A percentile compares a stretch with the other conserved stretches of the same genome.
Evolutionary conservation across 192 early-diverging fungal species (phyloP).

Genomic region (Dissophora ornata): DNA sequence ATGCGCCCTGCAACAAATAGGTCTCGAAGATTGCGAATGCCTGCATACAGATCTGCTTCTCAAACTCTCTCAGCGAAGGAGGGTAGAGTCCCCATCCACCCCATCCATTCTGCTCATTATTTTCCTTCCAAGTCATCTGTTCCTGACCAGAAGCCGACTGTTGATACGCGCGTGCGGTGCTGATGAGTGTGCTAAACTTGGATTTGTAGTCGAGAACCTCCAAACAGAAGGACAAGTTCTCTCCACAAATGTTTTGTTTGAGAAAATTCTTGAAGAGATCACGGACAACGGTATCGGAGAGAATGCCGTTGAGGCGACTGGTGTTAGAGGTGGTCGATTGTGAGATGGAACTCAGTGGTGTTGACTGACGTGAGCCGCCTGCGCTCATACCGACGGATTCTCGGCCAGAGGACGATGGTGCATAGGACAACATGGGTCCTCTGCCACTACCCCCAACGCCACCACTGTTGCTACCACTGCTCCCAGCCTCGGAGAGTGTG

Average conservation of each 20-base stretch:
- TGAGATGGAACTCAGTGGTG: slow-evolving; percentile 4
- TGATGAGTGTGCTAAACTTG: slow-evolving; percentile 48
- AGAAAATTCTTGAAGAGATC: slow-evolving; percentile 73
- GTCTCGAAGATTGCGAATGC: slow-evolving; percentile 65
- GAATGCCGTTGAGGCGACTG: slow-evolving; percentile 68
- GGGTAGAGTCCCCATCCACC: slow-evolving; percentile 10
- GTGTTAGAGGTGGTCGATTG: slow-evolving; percentile 61
- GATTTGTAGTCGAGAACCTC: slow-evolving; percentile 66
- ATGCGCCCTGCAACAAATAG: slow-evolving; percentile 57
- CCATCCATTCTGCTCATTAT: not conserved
- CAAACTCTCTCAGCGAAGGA: slow-evolving; percentile 34
- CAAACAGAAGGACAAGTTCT: slow-evolving; percentile 78
- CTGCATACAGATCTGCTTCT: slow-evolving; percentile 57
- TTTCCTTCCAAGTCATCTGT: not conserved
- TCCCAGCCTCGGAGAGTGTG: slow-evolving; percentile 14
- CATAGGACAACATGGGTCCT: slow-evolving; percentile 22
- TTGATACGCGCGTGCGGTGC: slow-evolving; percentile 13
- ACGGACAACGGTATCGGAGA: slow-evolving; percentile 63
- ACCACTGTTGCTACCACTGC: too few species aligned
- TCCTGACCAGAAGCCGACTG: slow-evolving; percentile 20
- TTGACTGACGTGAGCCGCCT: not conserved
- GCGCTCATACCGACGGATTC: slow-evolving; percentile 19
- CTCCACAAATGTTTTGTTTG: slow-evolving; percentile 75
- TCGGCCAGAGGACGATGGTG: slow-evolving; percentile 22
- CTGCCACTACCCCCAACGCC: too few species aligned